These are phyloP conservation scores for Eutrema japonicum DNA, from an alignment of 345 rosid genomes.

Conservation along the genomic window DNA sequence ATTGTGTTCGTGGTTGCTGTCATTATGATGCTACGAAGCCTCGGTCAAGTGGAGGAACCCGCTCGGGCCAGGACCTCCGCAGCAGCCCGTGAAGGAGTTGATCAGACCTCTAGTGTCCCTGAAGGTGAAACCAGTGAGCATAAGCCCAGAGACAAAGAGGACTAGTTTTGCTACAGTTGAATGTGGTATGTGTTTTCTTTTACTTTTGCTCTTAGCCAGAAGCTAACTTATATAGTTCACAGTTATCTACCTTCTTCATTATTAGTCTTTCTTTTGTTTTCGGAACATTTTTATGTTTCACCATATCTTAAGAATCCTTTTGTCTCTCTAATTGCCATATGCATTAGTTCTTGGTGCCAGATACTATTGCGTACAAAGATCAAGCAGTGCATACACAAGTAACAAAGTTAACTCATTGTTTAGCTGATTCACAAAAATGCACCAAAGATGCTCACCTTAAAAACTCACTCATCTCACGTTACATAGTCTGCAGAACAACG, in stretches of 20 bases:
- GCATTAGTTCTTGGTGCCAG: constrained; percentile 17
- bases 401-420: constrained; percentile 10
- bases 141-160: constrained; percentile 66
- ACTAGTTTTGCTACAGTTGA: constrained; percentile 44
- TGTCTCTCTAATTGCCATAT: constrained; percentile 1
- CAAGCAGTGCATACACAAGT: constrained; percentile 12
- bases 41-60: constrained; percentile 63
- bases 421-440: constrained; percentile 6
- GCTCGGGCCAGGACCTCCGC: constrained; percentile 49
- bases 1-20: constrained; percentile 72
- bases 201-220: constrained; percentile 21
- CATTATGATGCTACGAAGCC: constrained; percentile 56
- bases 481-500: background rate
- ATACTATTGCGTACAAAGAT: background rate
- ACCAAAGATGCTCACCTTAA: background rate
- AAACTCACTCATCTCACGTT: background rate
- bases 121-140: constrained; percentile 50
- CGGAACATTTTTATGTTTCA: constrained; percentile 13
- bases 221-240: constrained; percentile 15
- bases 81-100: constrained; percentile 1
- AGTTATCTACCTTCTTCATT: background rate
- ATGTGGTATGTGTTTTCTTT: constrained; percentile 29
- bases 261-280: constrained; percentile 11
- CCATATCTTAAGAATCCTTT: background rate
- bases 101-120: constrained; percentile 44